Evolutionary conservation across 495 filamentous ascomycete genomes (phyloP).

Genomic region (Ramalina intermedia): DNA sequence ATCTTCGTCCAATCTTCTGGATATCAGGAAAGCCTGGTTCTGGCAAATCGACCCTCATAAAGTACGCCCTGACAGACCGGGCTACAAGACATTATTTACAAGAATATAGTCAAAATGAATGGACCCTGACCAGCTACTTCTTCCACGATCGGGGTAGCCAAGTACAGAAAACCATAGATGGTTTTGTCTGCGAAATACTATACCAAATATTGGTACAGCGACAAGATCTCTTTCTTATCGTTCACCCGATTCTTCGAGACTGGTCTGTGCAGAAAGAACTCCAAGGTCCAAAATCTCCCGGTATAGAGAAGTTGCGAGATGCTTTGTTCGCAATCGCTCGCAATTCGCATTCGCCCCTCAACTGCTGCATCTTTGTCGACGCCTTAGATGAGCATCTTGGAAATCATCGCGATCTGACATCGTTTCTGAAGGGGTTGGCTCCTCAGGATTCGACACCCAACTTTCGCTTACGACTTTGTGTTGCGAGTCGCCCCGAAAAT

Average conservation of each 20-base stretch:
- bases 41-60: constrained; percentile 34
- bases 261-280: constrained; percentile 3
- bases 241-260: constrained; percentile 2
- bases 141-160: constrained; percentile 17
- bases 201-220: constrained; percentile 6
- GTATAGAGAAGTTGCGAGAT: neutral
- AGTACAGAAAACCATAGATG: constrained; percentile 13
- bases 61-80: constrained; percentile 14
- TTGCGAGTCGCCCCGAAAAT: constrained; percentile 15
- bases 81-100: neutral
- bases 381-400: constrained; percentile 17
- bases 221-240: constrained; percentile 1
- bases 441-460: neutral
- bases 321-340: constrained; percentile 2
- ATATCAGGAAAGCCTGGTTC: constrained; percentile 34
- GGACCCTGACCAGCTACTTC: constrained; percentile 12
- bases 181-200: constrained; percentile 12
- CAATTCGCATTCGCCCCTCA: constrained; percentile 2
- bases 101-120: neutral
- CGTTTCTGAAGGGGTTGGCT: constrained; percentile 3
- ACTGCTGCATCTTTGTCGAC: constrained; percentile 13
- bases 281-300: neutral
- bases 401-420: constrained; percentile 10
- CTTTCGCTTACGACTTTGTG: constrained; percentile 11
- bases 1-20: constrained; percentile 18